These are phyloP conservation scores for Saccharomycopsis schoenii DNA, from an alignment of 805 yeast species.

Conservation along the genomic window DNA sequence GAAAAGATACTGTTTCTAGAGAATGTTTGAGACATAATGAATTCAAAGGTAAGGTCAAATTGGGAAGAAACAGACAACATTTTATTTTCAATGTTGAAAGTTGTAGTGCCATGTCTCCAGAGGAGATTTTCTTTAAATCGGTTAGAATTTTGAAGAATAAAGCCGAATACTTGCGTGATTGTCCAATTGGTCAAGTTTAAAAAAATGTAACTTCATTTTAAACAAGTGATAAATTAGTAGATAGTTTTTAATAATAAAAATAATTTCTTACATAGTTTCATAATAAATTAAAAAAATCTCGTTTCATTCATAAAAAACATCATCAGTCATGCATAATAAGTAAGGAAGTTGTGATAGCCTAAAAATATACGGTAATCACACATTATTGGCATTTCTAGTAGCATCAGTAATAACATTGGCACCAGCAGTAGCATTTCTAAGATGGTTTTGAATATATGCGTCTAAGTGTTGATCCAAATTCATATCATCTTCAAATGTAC, in stretches of 20 bases:
- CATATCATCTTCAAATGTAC: constrained; percentile 1
- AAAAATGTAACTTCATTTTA: not conserved
- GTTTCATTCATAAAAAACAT: not conserved
- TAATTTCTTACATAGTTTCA: no score
- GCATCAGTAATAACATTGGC: not conserved
- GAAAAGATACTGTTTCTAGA: constrained; percentile 94
- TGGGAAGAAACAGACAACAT: constrained; percentile 87
- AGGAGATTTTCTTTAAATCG: constrained; percentile 87
- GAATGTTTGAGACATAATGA: constrained; percentile 93
- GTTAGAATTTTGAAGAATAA: constrained; percentile 79
- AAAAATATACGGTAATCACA: no score
- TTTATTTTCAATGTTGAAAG: constrained; percentile 92
- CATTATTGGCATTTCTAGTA: not conserved
- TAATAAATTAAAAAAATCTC: no score
- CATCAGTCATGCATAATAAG: not conserved
- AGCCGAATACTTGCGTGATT: constrained; percentile 66
- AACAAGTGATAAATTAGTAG: not conserved
- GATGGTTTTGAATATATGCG: not conserved
- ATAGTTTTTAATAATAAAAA: no score
- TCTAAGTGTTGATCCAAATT: not conserved
- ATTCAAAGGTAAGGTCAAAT: constrained; percentile 77
- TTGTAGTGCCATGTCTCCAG: constrained; percentile 95
- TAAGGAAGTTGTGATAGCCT: not conserved
- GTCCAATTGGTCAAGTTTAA: constrained; percentile 56
- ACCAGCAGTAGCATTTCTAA: not conserved